Evolutionary conservation across 1,284 basidiomycete genomes (phyloP).

Genomic region (Boletus subluridellus): DNA sequence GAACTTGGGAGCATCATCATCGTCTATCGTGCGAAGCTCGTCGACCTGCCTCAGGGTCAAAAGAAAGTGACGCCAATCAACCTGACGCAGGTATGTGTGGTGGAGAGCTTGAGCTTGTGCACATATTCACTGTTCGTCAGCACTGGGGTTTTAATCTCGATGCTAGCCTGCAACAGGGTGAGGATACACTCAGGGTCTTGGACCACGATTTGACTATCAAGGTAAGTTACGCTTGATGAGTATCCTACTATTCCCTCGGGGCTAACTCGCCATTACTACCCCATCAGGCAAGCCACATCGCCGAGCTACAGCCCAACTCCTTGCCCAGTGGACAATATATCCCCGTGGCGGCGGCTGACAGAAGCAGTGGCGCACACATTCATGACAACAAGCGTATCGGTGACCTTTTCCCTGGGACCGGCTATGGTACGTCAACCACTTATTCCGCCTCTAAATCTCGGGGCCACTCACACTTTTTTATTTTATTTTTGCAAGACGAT

Average conservation of each 20-base stretch:
- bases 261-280: not conserved
- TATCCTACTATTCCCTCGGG: not conserved
- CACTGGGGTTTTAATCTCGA: constrained; percentile 81
- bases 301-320: constrained; percentile 48
- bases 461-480: not conserved
- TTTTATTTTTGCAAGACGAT: constrained; percentile 46
- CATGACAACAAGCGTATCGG: constrained; percentile 54
- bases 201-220: constrained; percentile 58
- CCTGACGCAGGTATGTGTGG: constrained; percentile 56
- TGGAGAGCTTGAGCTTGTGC: not conserved
- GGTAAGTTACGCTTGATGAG: constrained; percentile 31
- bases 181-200: constrained; percentile 49
- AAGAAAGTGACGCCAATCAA: constrained; percentile 63
- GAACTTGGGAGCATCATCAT: constrained; percentile 61
- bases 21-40: constrained; percentile 63
- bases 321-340: constrained; percentile 54
- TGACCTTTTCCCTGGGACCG: constrained; percentile 50
- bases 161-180: constrained; percentile 50
- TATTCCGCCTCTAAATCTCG: not conserved
- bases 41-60: constrained; percentile 34
- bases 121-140: constrained; percentile 33
- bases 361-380: constrained; percentile 39
- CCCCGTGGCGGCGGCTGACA: constrained; percentile 44
- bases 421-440: constrained; percentile 50
- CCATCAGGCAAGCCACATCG: constrained; percentile 50